Conservation (phyloP, 371 early-diverging fungal genomes). For the Rhizopus delemar region DNA sequence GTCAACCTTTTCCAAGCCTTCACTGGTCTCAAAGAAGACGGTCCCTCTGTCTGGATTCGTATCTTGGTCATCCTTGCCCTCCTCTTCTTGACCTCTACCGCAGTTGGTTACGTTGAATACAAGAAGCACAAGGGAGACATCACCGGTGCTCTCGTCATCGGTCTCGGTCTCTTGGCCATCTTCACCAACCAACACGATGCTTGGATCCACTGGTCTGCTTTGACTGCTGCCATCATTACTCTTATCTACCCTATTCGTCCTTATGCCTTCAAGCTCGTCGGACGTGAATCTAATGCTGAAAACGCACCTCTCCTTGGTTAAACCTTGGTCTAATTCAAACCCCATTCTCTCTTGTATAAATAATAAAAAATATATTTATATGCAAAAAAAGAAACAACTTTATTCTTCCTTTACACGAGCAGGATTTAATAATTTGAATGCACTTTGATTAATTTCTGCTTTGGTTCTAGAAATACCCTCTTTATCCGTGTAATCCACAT, state of each 20-base stretch:
- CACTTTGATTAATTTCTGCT: conserved; percentile 59
- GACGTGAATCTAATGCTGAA: conserved; percentile 31
- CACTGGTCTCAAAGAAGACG: conserved; percentile 43
- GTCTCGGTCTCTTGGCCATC: conserved; percentile 49
- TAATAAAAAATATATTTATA: not conserved
- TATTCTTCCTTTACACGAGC: conserved; percentile 16
- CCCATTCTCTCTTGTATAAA: conserved; percentile 1
- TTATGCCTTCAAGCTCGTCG: conserved; percentile 47
- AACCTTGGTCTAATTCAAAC: not conserved
- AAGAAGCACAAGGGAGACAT: conserved; percentile 66
- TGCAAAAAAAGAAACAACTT: conserved; percentile 1
- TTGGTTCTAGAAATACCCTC: conserved; percentile 58
- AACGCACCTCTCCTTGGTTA: conserved; percentile 40
- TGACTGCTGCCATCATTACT: conserved; percentile 54
- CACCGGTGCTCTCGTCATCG: conserved; percentile 59
- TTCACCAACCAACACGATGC: conserved; percentile 47
- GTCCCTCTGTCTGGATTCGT: conserved; percentile 50
- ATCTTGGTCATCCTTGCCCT: conserved; percentile 57
- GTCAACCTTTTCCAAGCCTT: conserved; percentile 65
- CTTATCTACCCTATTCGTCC: conserved; percentile 59
- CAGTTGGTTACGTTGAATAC: conserved; percentile 68
- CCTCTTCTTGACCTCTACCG: conserved; percentile 60
- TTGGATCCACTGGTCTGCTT: conserved; percentile 55
- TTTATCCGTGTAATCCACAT: conserved; percentile 61
- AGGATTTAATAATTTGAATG: conserved; percentile 20